phyloP scores from a whole-genome alignment of 192 early-diverging fungal species.

The Podila horticola region DNA sequence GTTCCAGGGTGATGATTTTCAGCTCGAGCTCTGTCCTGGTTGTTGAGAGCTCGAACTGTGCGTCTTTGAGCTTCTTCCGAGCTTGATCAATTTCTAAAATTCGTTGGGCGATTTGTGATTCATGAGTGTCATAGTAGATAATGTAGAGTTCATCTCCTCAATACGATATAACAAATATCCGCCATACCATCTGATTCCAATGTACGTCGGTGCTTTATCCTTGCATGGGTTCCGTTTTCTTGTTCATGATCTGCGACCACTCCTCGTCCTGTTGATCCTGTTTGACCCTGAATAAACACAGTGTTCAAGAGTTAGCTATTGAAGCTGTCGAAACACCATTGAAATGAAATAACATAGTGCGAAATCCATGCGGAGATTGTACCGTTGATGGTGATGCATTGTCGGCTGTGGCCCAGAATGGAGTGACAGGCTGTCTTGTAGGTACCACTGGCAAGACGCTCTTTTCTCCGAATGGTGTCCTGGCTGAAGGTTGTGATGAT shows the following conservation, averaged over 20 bases:
- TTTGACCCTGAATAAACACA: not conserved
- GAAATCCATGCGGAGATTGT: not conserved
- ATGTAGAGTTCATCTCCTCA: too few species aligned
- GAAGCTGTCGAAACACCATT: too few species aligned
- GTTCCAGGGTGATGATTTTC: conserved; percentile 37
- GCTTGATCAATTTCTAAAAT: conserved; percentile 30
- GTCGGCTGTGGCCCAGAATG: not conserved
- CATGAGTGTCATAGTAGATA: not conserved
- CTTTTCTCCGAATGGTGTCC: conserved; percentile 33
- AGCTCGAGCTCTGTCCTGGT: conserved; percentile 40
- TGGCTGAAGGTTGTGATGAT: conserved; percentile 2
- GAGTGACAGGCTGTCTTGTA: not conserved
- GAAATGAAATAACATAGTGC: too few species aligned
- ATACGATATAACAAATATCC: too few species aligned
- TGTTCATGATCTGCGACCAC: not conserved
- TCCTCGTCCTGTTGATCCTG: not conserved
- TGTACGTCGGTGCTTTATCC: conserved; percentile 1
- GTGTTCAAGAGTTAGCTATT: too few species aligned
- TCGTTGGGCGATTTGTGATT: too few species aligned
- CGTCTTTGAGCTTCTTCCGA: conserved; percentile 33
- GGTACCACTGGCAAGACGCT: not conserved
- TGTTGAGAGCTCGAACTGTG: conserved; percentile 41
- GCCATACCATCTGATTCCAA: not conserved
- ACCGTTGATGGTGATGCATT: not conserved
- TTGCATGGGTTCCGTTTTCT: not conserved